Evolutionary conservation across 805 yeast genomes (phyloP).

Genomic region (Candida mattraensis): DNA sequence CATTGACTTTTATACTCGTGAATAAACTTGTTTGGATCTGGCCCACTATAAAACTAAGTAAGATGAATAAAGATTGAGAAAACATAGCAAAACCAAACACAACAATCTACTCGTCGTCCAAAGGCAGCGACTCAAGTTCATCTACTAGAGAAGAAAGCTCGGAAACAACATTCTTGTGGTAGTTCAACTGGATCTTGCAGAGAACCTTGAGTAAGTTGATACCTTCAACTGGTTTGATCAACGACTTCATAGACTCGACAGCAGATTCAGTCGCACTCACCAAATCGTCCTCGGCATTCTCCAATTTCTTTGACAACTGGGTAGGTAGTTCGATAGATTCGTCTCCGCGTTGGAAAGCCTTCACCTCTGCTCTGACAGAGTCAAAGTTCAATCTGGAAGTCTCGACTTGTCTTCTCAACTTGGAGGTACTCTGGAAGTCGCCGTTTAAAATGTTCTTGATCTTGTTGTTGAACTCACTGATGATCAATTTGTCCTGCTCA

Average conservation of each 20-base stretch:
- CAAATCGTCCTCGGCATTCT: slow-evolving; percentile 69
- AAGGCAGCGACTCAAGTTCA: slow-evolving; percentile 42
- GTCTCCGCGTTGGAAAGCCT: slow-evolving; percentile 36
- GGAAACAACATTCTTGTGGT: slow-evolving; percentile 51
- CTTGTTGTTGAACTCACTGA: slow-evolving; percentile 57
- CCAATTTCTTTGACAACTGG: slow-evolving; percentile 51
- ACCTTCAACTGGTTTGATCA: slow-evolving; percentile 66
- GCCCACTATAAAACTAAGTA: slow-evolving; percentile 1
- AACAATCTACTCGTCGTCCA: slow-evolving; percentile 39
- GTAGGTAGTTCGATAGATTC: slow-evolving; percentile 45
- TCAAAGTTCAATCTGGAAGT: slow-evolving; percentile 70
- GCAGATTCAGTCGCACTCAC: slow-evolving; percentile 78
- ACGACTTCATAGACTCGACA: slow-evolving; percentile 73
- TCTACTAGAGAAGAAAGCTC: slow-evolving; percentile 48
- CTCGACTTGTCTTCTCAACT: slow-evolving; percentile 67
- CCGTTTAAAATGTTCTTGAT: slow-evolving; percentile 52
- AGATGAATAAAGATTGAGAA: not conserved
- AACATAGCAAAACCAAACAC: slow-evolving; percentile 1
- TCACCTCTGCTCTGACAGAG: slow-evolving; percentile 60
- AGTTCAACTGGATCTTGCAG: slow-evolving; percentile 67
- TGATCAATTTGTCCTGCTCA: slow-evolving; percentile 66
- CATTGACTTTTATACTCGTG: slow-evolving; percentile 19
- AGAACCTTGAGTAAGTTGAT: slow-evolving; percentile 65
- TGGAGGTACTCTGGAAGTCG: slow-evolving; percentile 60
- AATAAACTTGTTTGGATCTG: not conserved